Conservation (phyloP, 2,329 filamentous ascomycete genomes). For the Fusarium oligoseptatum region DNA sequence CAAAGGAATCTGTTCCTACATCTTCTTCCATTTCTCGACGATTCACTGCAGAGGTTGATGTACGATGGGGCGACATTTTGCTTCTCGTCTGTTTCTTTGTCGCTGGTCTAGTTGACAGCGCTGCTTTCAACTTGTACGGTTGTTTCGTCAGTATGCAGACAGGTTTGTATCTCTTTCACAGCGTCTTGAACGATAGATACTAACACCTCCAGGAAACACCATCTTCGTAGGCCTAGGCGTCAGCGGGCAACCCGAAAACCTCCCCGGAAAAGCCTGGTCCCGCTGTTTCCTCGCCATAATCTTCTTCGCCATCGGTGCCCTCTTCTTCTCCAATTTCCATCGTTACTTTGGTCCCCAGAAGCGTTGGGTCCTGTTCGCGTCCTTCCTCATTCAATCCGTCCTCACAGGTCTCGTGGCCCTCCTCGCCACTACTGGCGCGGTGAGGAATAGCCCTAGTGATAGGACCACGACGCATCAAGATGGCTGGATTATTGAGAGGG, state of each 20-base stretch:
- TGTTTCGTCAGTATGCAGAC: conserved; percentile 50
- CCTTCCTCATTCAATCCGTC: conserved; percentile 39
- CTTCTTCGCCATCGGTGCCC: conserved; percentile 42
- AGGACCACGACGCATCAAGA: conserved; percentile 27
- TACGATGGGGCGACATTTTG: conserved; percentile 43
- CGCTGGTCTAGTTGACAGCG: conserved; percentile 45
- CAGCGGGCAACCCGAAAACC: conserved; percentile 45
- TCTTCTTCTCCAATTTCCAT: conserved; percentile 47
- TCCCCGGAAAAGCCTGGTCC: conserved; percentile 45
- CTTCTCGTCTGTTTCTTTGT: conserved; percentile 44
- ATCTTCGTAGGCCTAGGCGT: conserved; percentile 46
- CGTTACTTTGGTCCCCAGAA: conserved; percentile 45
- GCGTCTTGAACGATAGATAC: not conserved
- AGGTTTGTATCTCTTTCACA: conserved; percentile 23
- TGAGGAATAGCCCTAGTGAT: conserved; percentile 36
- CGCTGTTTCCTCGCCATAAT: conserved; percentile 47
- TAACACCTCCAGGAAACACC: conserved; percentile 41
- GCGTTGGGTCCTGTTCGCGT: conserved; percentile 43
- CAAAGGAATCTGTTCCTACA: conserved; percentile 20
- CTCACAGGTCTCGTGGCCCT: conserved; percentile 44
- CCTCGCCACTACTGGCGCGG: conserved; percentile 43
- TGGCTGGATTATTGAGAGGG: conserved; percentile 41
- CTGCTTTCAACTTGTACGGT: conserved; percentile 47
- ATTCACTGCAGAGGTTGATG: conserved; percentile 37
- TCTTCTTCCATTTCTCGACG: conserved; percentile 10